Percentiles rank a stretch among this genome's conserved stretches.
These are phyloP conservation scores for Hypomyces rosellus DNA, from an alignment of 2,329 filamentous ascomycete genomes.

Conservation along the genomic window DNA sequence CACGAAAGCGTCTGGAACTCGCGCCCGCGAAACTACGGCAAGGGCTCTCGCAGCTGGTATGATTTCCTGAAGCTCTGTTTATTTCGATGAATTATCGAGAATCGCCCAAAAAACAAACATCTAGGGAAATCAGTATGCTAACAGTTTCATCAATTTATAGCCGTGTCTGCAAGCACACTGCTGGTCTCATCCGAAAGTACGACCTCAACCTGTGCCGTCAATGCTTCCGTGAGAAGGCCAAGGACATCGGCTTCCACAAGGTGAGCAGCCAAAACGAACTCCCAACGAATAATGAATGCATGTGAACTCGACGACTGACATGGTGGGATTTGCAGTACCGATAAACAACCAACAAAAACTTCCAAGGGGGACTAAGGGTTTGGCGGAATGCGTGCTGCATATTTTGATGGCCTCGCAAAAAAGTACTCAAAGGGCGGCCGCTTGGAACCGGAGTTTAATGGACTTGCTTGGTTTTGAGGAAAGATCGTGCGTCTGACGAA, in stretches of 20 bases:
- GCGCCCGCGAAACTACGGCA: constrained; percentile 93
- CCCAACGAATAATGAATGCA: background rate
- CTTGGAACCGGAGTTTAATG: constrained; percentile 42
- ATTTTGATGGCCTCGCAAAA: constrained; percentile 26
- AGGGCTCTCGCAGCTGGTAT: constrained; percentile 91
- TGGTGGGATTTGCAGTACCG: constrained; percentile 26
- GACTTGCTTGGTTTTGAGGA: constrained; percentile 39
- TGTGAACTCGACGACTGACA: constrained; percentile 12
- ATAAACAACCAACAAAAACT: constrained; percentile 22
- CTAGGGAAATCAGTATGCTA: constrained; percentile 19
- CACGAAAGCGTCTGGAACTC: constrained; percentile 99
- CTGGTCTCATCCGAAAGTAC: constrained; percentile 99
- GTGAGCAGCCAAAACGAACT: constrained; percentile 32
- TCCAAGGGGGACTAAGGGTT: constrained; percentile 16
- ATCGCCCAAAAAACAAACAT: background rate
- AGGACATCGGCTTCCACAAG: constrained; percentile 70
- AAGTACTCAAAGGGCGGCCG: constrained; percentile 36
- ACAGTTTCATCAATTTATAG: constrained; percentile 32
- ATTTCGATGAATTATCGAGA: background rate
- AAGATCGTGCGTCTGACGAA: constrained; percentile 36
- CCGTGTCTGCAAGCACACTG: constrained; percentile 80
- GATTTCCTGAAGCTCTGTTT: constrained; percentile 23
- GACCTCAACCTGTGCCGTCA: constrained; percentile 84
- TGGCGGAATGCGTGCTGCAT: constrained; percentile 19
- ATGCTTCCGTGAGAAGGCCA: constrained; percentile 69